Base-by-base conservation (phyloP, 139 green algal genomes). In the Tetradesmus lagerheimii region DNA sequence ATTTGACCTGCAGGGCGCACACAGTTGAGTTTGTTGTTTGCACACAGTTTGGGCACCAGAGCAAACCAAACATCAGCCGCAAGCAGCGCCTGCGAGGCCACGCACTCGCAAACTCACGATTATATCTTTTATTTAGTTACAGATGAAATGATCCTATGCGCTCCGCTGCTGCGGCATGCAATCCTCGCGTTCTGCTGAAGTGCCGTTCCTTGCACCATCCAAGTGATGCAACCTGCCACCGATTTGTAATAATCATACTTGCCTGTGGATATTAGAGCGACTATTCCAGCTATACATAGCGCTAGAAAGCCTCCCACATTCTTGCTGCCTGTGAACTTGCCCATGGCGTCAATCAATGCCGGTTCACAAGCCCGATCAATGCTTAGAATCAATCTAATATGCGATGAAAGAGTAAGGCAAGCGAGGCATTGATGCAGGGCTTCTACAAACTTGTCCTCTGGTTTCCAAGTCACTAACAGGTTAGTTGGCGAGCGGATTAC, bases 1-100 rank as follows among this genome's bases (percentile, higher is more conserved):
- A 91, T 31, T 18, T 75, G 47, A 43, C 86, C 86, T 90, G 47
- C 20, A 31, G 50, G 37, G 47, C 47, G 77, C 31, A 14, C 81
- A 86, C 41, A 14, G 18, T 8, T 6, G 57, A 14, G 57, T 71
- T n/a, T 71, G 45, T 2, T 57, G 57, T 31, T 71, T 71, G 57
- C 57, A n/a, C 23, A 31, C 15, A 66, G 14, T 23, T 23, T 9
- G 23, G 14, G 45, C 45, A 57, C 45, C 25, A 9, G 20, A 23
- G 57, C 16, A 31, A 18, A 6, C 4, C 57, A 71, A 71, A 31
- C 57, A 71, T 9, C 57, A 71, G 23, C 20, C 57, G 14, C 57
- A 31, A 71, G 57, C 23, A n/a, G 57, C 57, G 57, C 57, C 53
- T 71, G 23, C 2, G 47, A 20, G 18, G 18, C 57, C n/a, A 16